Base-by-base conservation (phyloP, 257 asterid species). In the Solanum clarkiae region DNA sequence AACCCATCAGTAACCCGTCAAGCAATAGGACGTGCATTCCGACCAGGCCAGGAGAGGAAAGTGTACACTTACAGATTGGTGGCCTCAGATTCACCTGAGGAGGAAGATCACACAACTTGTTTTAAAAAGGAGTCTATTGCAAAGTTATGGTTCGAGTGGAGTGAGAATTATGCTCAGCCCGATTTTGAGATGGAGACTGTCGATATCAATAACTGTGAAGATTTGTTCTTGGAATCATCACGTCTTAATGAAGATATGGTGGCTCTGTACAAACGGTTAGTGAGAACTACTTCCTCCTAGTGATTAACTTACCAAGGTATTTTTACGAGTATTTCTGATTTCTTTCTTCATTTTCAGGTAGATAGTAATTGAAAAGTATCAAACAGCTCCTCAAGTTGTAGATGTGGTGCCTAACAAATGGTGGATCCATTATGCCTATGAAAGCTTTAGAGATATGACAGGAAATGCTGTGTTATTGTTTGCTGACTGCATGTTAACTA, bases 91-190 rank as follows among this genome's bases (percentile, higher is more conserved):
- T 92, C 99, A 16, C 98, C 98, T 0, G 98, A 97, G 86, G 92
- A 92, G 86, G 96, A 91, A 62, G 98, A 97, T 87, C 99, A 97
- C 40, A 44, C 84, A 14, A 92, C 98, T 20, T 97, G 99, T 93
- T 97, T 95, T 87, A 89, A 84, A 89, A 97, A 97, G 90, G 99
- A 97, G 86, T 93, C 95, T 29, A 95, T 97, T 32, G 91, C 99
- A 10, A 97, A 95, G 89, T 84, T 97, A 95, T 97, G 99, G 99
- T 97, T 97, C 20, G 99, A 95, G 84, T 97, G 99, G 99, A 95
- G 95, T 22, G 94, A 93, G 88, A 68, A 84, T 80, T 87, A 92
- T 71, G 95, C 96, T 36, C 90, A 59, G 68, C 92, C 84, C 11
- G 91, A 90, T 82, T 92, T 92, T 29, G 98, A 94, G 44, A 90